phyloP scores from a whole-genome alignment of 2,329 filamentous ascomycete species.

The Aspergillus arachidicola region DNA sequence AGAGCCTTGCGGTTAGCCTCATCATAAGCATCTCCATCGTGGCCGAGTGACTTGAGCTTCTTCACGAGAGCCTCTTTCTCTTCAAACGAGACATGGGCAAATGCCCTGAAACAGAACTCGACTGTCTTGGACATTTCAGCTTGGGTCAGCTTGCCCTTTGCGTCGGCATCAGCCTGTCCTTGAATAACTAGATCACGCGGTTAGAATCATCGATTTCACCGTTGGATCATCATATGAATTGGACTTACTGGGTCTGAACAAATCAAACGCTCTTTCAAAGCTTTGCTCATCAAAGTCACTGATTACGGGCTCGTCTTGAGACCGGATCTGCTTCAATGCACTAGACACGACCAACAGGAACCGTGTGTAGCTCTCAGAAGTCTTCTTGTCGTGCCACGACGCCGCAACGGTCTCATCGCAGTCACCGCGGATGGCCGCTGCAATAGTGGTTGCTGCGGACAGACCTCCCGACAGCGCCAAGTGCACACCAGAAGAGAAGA shows the following conservation, averaged over 20 bases:
- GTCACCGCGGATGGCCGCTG: slow-evolving; percentile 23
- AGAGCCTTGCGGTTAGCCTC: background rate
- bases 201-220: too few relatives aligned
- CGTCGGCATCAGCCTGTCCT: background rate
- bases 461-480: slow-evolving; percentile 48
- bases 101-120: background rate
- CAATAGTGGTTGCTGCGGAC: slow-evolving; percentile 50
- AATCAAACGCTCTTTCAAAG: slow-evolving; percentile 5
- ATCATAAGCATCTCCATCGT: background rate
- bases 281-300: slow-evolving; percentile 3
- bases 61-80: background rate
- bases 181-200: slow-evolving; percentile 1
- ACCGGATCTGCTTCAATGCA: slow-evolving; percentile 15
- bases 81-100: background rate
- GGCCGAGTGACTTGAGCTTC: background rate
- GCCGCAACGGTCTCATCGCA: slow-evolving; percentile 39
- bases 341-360: slow-evolving; percentile 45
- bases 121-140: background rate
- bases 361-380: slow-evolving; percentile 49
- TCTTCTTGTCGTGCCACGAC: slow-evolving; percentile 49
- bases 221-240: background rate
- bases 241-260: slow-evolving; percentile 1
- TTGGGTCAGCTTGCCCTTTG: background rate
- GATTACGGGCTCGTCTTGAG: slow-evolving; percentile 5
- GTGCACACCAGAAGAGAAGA: slow-evolving; percentile 53